These are phyloP conservation scores for Leucoagaricus sp. DNA, from an alignment of 1,284 basidiomycete species.

Conservation along the genomic window DNA sequence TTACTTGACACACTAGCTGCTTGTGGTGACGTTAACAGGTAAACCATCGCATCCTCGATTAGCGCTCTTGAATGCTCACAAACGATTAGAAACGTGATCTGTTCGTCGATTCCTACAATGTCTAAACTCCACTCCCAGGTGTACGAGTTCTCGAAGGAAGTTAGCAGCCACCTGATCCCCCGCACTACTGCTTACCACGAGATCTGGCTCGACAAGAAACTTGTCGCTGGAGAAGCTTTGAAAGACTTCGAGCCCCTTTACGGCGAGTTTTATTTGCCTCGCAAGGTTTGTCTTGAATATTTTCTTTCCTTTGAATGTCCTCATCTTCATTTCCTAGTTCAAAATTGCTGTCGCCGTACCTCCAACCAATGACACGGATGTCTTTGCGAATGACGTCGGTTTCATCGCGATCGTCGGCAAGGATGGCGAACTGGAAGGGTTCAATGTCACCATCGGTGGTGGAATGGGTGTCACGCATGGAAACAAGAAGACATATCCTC, in stretches of 20 bases:
- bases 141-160: constrained; percentile 82
- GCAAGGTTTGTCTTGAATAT: constrained; percentile 82
- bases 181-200: constrained; percentile 96
- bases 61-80: not conserved
- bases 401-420: constrained; percentile 90
- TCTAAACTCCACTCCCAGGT: constrained; percentile 86
- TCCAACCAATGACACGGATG: constrained; percentile 95
- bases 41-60: constrained; percentile 23
- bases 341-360: constrained; percentile 98
- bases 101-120: constrained; percentile 88
- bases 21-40: constrained; percentile 97
- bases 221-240: constrained; percentile 88
- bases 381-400: constrained; percentile 95
- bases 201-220: constrained; percentile 98
- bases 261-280: constrained; percentile 95
- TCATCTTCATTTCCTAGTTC: constrained; percentile 58
- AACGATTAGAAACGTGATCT: constrained; percentile 80
- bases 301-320: no score
- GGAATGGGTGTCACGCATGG: constrained; percentile 99
- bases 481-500: constrained; percentile 98
- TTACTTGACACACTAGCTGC: constrained; percentile 96
- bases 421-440: constrained; percentile 77
- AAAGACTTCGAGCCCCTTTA: constrained; percentile 97
- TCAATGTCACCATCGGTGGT: constrained; percentile 91
- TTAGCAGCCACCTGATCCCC: constrained; percentile 89